Percentiles rank a stretch among this genome's conserved stretches.
phyloP scores from a whole-genome alignment of 768 basidiomycete species.

The Kwoniella dendrophila region DNA sequence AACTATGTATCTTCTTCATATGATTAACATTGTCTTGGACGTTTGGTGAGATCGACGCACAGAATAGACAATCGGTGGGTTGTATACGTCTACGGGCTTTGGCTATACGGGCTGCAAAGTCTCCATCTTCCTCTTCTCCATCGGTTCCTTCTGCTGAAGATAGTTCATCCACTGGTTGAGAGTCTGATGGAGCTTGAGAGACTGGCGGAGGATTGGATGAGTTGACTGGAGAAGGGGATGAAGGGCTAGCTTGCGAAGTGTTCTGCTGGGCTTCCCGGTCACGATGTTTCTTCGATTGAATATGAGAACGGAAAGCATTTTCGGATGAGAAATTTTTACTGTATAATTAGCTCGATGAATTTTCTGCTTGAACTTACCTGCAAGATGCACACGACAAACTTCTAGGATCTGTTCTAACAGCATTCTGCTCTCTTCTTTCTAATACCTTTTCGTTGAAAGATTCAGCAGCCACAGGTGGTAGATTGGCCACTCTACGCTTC shows the following conservation, averaged over 20 bases:
- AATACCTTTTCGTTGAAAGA: slow-evolving; percentile 86
- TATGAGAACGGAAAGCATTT: slow-evolving; percentile 84
- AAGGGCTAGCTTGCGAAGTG: slow-evolving; percentile 37
- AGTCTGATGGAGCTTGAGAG: background rate
- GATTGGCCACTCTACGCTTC: slow-evolving; percentile 86
- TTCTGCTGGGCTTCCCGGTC: slow-evolving; percentile 63
- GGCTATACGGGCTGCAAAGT: slow-evolving; percentile 44
- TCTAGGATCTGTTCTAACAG: slow-evolving; percentile 66
- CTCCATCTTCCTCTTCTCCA: slow-evolving; percentile 24
- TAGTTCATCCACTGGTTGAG: too few relatives aligned
- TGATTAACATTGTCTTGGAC: slow-evolving; percentile 65
- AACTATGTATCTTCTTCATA: background rate
- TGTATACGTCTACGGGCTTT: slow-evolving; percentile 60
- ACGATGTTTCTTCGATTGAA: slow-evolving; percentile 84
- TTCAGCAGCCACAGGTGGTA: slow-evolving; percentile 77
- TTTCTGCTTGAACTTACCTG: slow-evolving; percentile 63
- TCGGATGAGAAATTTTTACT: slow-evolving; percentile 89
- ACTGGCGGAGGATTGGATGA: background rate
- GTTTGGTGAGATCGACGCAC: slow-evolving; percentile 61
- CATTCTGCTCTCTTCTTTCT: slow-evolving; percentile 75
- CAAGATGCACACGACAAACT: slow-evolving; percentile 72
- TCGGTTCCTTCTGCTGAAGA: background rate
- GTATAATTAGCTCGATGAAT: slow-evolving; percentile 13
- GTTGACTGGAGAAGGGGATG: background rate
- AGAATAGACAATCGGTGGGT: slow-evolving; percentile 81